Conservation (phyloP, 2,329 filamentous ascomycete genomes). For the Claviceps digitariae region DNA sequence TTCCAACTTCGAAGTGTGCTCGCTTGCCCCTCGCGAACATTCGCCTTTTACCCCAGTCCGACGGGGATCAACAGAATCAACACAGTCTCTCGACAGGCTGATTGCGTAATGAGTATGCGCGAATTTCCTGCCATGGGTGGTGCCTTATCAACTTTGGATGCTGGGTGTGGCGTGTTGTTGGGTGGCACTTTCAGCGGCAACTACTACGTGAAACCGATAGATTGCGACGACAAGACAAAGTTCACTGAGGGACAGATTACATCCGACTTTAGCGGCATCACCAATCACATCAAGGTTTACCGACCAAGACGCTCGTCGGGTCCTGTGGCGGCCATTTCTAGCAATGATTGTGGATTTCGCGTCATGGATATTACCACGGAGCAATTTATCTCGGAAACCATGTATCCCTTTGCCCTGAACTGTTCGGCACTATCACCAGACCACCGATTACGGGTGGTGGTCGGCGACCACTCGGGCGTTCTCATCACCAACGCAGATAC, state of each 20-base stretch:
- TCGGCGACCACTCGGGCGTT: slow-evolving; percentile 54
- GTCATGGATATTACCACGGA: slow-evolving; percentile 46
- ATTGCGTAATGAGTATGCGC: slow-evolving; percentile 29
- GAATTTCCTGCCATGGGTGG: slow-evolving; percentile 22
- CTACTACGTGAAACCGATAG: slow-evolving; percentile 35
- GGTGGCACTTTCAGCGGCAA: slow-evolving; percentile 46
- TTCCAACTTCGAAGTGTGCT: slow-evolving; percentile 54
- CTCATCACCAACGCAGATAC: slow-evolving; percentile 57
- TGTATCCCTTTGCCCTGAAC: slow-evolving; percentile 53
- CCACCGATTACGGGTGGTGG: slow-evolving; percentile 55
- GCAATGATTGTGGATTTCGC: slow-evolving; percentile 47
- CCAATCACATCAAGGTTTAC: slow-evolving; percentile 50
- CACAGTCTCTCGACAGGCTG: slow-evolving; percentile 32
- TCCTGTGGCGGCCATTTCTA: slow-evolving; percentile 46
- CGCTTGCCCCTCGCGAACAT: slow-evolving; percentile 39
- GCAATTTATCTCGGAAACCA: slow-evolving; percentile 37
- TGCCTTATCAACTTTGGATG: slow-evolving; percentile 37
- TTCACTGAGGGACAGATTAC: slow-evolving; percentile 35
- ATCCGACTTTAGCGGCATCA: slow-evolving; percentile 39
- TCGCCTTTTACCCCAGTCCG: slow-evolving; percentile 42
- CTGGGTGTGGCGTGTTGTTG: slow-evolving; percentile 40
- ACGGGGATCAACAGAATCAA: slow-evolving; percentile 39
- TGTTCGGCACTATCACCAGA: slow-evolving; percentile 62
- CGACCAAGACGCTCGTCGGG: slow-evolving; percentile 34
- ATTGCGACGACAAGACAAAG: slow-evolving; percentile 22